phyloP scores from a whole-genome alignment of 1,284 basidiomycete species.

The Ceratobasidium sp. region DNA sequence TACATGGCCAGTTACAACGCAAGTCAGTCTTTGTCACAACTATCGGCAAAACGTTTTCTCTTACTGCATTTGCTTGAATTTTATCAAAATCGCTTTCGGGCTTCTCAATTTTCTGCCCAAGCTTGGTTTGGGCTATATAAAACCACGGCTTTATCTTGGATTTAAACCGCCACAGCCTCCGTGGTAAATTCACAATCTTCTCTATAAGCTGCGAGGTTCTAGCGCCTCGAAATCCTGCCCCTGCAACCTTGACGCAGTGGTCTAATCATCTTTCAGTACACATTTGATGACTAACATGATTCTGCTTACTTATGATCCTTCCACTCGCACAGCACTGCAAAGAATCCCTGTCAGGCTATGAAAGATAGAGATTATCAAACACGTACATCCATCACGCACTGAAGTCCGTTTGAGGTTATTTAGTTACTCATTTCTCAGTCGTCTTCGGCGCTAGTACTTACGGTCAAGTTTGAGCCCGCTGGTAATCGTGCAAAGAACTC shows the following conservation, averaged over 20 bases:
- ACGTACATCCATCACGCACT: constrained; percentile 12
- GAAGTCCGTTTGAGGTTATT: background rate
- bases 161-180: no score
- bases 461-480: background rate
- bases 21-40: background rate
- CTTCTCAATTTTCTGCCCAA: background rate
- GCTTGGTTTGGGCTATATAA: no score
- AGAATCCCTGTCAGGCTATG: background rate
- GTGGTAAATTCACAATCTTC: background rate
- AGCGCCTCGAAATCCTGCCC: background rate
- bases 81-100: background rate
- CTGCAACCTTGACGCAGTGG: background rate
- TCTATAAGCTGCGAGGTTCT: background rate
- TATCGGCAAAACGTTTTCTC: no score
- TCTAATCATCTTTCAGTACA: background rate
- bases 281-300: background rate
- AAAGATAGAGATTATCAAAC: background rate
- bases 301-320: background rate
- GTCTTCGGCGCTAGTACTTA: background rate
- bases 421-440: background rate
- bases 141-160: background rate
- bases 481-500: background rate
- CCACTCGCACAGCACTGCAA: constrained; percentile 2
- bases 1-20: background rate
- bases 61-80: constrained; percentile 5